Conservation (phyloP, 2,329 filamentous ascomycete genomes). For the Teratosphaeria nubilosa region DNA sequence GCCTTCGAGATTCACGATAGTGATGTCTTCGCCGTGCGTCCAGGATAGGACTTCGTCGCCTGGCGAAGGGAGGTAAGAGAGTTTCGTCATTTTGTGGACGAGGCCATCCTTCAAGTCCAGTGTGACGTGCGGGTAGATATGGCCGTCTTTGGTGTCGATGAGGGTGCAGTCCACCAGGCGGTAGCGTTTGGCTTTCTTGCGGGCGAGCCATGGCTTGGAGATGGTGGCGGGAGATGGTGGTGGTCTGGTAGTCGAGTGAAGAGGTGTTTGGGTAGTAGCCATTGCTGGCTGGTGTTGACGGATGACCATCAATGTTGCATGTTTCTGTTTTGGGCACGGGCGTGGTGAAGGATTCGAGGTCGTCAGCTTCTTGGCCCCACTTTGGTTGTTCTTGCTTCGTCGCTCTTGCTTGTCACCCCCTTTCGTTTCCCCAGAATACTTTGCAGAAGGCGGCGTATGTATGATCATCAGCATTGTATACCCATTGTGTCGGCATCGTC, state of each 20-base stretch:
- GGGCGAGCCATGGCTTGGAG: slow-evolving; percentile 7
- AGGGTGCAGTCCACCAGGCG: slow-evolving; percentile 10
- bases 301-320: neutral
- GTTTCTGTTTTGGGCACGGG: neutral
- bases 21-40: slow-evolving; percentile 14
- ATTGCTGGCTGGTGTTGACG: neutral
- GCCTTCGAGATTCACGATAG: slow-evolving; percentile 32
- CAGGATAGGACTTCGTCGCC: slow-evolving; percentile 20
- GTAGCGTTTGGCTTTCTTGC: slow-evolving; percentile 5
- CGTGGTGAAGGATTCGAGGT: neutral
- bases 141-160: slow-evolving; percentile 23
- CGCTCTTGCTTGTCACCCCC: neutral
- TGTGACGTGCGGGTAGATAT: slow-evolving; percentile 19
- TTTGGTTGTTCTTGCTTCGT: neutral
- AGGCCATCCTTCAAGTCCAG: slow-evolving; percentile 21
- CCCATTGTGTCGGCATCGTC: too few species aligned
- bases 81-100: slow-evolving; percentile 22
- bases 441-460: neutral
- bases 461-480: too few species aligned
- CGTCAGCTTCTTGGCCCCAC: neutral
- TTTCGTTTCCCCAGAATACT: neutral
- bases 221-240: neutral
- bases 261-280: neutral
- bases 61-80: slow-evolving; percentile 13
- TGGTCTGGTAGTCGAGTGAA: neutral